A percentile compares a stretch with the other conserved stretches of the same genome.
These are phyloP conservation scores for Malbranchea zuffiana DNA, from an alignment of 2,329 filamentous ascomycete genomes.

Conservation along the genomic window DNA sequence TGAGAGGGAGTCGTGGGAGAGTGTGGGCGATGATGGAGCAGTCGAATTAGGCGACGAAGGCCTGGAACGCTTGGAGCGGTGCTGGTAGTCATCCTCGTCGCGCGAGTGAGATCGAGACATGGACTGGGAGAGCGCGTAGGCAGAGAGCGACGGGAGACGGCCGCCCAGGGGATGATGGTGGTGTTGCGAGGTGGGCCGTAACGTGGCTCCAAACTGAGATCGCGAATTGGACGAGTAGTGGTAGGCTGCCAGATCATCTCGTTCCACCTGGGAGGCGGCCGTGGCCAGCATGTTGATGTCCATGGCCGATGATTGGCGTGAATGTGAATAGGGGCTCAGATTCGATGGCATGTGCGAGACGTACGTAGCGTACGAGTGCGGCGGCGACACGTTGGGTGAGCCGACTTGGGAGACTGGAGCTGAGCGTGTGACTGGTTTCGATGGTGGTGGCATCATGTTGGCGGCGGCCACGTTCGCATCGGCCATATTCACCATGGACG, in stretches of 20 bases:
- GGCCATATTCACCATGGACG: slow-evolving; percentile 5
- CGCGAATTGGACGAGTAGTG: slow-evolving; percentile 23
- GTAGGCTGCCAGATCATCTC: slow-evolving; percentile 42
- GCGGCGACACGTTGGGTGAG: slow-evolving; percentile 93
- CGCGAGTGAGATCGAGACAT: slow-evolving; percentile 69
- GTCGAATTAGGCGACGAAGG: slow-evolving; percentile 93
- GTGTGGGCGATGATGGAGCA: slow-evolving; percentile 88
- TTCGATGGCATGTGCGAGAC: slow-evolving; percentile 48
- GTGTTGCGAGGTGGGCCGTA: slow-evolving; percentile 34
- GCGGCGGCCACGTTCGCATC: slow-evolving; percentile 33
- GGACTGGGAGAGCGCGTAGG: slow-evolving; percentile 64
- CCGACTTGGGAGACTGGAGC: slow-evolving; percentile 75
- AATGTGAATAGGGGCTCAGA: slow-evolving; percentile 44
- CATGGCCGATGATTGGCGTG: slow-evolving; percentile 41
- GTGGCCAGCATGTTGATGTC: slow-evolving; percentile 61
- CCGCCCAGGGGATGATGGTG: slow-evolving; percentile 38
- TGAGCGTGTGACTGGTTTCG: slow-evolving; percentile 72
- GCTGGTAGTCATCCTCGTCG: slow-evolving; percentile 59
- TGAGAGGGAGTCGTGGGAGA: slow-evolving; percentile 89
- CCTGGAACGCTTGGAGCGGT: slow-evolving; percentile 73
- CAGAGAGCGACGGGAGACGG: slow-evolving; percentile 63
- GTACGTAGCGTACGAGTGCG: slow-evolving; percentile 66
- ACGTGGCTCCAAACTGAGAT: slow-evolving; percentile 17
- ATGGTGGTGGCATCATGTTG: slow-evolving; percentile 70
- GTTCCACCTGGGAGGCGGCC: slow-evolving; percentile 56